Evolutionary conservation across 139 green algal species (phyloP).

Genomic region (Chlamydomonas incerta): DNA sequence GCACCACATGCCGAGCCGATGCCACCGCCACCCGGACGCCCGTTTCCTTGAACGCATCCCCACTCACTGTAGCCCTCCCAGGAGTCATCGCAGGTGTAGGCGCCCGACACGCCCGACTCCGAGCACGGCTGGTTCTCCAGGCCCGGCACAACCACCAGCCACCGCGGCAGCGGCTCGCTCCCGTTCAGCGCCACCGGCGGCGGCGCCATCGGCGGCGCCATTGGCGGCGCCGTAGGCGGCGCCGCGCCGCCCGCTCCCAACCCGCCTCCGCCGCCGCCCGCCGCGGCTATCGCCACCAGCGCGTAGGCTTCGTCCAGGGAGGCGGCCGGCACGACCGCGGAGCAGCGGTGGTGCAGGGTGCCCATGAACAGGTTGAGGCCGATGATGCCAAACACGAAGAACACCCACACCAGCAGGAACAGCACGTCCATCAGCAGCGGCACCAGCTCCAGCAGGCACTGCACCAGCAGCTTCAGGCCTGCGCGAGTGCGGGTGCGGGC

Average conservation of each 20-base stretch:
- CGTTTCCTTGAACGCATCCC: too few relatives aligned
- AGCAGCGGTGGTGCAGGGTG: conserved; percentile 16
- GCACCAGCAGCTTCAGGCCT: conserved; percentile 53
- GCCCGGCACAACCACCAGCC: neutral
- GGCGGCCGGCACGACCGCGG: too few relatives aligned
- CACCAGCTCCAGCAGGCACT: conserved; percentile 53
- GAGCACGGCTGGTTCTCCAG: conserved; percentile 23
- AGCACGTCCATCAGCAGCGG: conserved; percentile 62
- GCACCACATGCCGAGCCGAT: too few relatives aligned
- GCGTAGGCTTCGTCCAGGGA: neutral
- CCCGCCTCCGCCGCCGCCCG: too few relatives aligned
- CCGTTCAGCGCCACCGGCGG: too few relatives aligned
- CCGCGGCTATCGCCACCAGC: too few relatives aligned
- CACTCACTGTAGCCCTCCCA: neutral
- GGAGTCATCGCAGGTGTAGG: neutral
- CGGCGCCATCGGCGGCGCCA: too few relatives aligned
- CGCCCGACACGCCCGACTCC: neutral
- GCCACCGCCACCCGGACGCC: too few relatives aligned
- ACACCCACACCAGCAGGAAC: conserved; percentile 59
- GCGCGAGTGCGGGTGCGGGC: too few relatives aligned
- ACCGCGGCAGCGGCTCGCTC: too few relatives aligned
- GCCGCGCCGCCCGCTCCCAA: too few relatives aligned
- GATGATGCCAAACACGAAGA: conserved; percentile 66
- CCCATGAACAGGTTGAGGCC: conserved; percentile 56
- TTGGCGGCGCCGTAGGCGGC: too few relatives aligned